Conservation (phyloP, 768 basidiomycete species). For the Rossbeevera mucosa region DNA sequence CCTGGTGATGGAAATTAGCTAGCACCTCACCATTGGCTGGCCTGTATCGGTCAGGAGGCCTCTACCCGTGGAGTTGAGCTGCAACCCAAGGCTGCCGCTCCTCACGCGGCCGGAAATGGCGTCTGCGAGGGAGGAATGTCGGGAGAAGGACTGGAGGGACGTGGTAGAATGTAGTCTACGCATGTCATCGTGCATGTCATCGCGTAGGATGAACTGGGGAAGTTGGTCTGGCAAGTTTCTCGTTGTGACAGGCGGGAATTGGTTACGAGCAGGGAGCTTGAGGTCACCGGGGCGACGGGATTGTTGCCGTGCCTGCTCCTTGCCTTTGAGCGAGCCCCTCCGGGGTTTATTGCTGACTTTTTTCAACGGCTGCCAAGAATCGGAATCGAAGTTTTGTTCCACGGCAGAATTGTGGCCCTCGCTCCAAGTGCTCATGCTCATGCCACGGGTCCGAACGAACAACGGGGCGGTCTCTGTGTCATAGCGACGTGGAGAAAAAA, state of each 20-base stretch:
- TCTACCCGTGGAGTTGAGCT: slow-evolving; percentile 24
- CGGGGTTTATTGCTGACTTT: slow-evolving; percentile 41
- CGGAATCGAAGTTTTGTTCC: slow-evolving; percentile 48
- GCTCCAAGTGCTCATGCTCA: slow-evolving; percentile 48
- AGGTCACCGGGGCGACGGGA: slow-evolving; percentile 54
- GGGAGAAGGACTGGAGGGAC: slow-evolving; percentile 36
- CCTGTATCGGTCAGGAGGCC: slow-evolving; percentile 15
- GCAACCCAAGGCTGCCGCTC: slow-evolving; percentile 58
- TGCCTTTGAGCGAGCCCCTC: slow-evolving; percentile 45
- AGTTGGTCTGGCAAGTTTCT: slow-evolving; percentile 32
- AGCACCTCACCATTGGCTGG: slow-evolving; percentile 23
- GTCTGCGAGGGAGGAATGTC: slow-evolving; percentile 28
- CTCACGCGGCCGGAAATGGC: slow-evolving; percentile 45
- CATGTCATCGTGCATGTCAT: slow-evolving; percentile 38
- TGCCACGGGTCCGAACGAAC: slow-evolving; percentile 48
- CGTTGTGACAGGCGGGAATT: slow-evolving; percentile 32
- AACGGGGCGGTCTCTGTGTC: slow-evolving; percentile 27
- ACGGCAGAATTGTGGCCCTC: slow-evolving; percentile 38
- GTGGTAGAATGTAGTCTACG: slow-evolving; percentile 37
- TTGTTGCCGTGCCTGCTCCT: slow-evolving; percentile 36
- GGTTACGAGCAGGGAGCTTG: slow-evolving; percentile 55
- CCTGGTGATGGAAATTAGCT: background rate
- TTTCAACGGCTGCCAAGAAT: slow-evolving; percentile 44
- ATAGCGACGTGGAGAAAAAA: slow-evolving; percentile 24
- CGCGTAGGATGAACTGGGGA: slow-evolving; percentile 35